phyloP scores from a whole-genome alignment of 129 eudicot species.

The Escallonia herrerae region DNA sequence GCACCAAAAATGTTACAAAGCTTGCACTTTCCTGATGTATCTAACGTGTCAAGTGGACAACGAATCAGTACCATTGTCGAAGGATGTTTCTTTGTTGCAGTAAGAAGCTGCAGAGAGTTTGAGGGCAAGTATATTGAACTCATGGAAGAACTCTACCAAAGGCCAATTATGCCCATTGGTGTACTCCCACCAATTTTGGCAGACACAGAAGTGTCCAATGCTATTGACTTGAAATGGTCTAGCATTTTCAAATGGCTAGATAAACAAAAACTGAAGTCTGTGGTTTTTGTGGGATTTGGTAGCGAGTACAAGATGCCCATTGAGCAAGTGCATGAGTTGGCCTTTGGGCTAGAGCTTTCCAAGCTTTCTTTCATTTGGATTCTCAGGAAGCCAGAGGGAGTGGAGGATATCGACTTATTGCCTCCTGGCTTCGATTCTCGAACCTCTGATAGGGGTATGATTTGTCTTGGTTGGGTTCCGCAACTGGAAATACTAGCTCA shows the following conservation, averaged over 20 bases:
- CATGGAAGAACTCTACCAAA: constrained; percentile 24
- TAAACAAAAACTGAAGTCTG: constrained; percentile 28
- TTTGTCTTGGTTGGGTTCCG: constrained; percentile 54
- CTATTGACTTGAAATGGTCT: constrained; percentile 21
- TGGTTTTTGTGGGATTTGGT: constrained; percentile 52
- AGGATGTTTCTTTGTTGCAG: constrained; percentile 25
- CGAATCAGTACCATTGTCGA: constrained; percentile 26
- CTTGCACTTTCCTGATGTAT: constrained; percentile 21
- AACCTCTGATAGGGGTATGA: constrained; percentile 22
- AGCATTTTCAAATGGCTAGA: constrained; percentile 43
- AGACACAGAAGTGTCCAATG: constrained; percentile 10
- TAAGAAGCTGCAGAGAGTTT: constrained; percentile 45
- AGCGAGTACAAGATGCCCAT: constrained; percentile 49
- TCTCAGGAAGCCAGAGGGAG: constrained; percentile 39
- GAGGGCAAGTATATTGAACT: constrained; percentile 48
- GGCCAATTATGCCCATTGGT: constrained; percentile 45
- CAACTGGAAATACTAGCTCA: constrained; percentile 48
- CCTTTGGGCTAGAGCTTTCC: constrained; percentile 42
- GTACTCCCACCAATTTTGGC: constrained; percentile 29
- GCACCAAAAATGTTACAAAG: constrained; percentile 21
- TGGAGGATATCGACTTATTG: constrained; percentile 17
- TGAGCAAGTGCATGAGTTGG: constrained; percentile 47
- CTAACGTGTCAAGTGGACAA: constrained; percentile 40
- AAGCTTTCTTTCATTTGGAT: constrained; percentile 42
- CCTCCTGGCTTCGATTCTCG: constrained; percentile 31